phyloP scores from a whole-genome alignment of 1,284 basidiomycete species.

The Leccinum solheimii region DNA sequence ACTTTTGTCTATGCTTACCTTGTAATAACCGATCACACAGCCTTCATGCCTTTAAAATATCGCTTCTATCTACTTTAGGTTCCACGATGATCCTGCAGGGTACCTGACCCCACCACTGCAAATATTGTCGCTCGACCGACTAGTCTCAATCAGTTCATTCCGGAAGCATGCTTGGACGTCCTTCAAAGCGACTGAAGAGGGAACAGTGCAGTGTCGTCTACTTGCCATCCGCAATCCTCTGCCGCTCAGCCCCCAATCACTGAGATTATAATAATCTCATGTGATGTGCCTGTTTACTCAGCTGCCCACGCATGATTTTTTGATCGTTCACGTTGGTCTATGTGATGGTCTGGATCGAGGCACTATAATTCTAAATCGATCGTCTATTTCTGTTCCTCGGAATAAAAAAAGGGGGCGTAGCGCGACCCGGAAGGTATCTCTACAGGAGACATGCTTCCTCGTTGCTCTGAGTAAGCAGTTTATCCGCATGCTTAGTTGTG shows the following conservation, averaged over 20 bases:
- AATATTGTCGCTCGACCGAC: background rate
- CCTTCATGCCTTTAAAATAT: background rate
- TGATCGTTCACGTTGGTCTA: background rate
- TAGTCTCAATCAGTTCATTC: background rate
- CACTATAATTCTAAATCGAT: background rate
- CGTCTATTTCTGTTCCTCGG: background rate
- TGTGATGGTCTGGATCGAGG: background rate
- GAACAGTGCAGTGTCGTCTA: background rate
- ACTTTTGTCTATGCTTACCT: background rate
- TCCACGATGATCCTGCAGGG: too few relatives aligned
- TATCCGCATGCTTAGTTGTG: background rate
- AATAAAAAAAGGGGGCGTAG: background rate
- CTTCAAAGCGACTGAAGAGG: background rate
- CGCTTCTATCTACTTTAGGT: background rate
- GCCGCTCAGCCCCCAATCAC: background rate
- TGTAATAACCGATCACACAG: background rate
- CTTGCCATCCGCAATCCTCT: background rate
- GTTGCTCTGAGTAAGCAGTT: background rate
- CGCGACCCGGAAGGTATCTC: background rate
- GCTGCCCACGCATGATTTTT: background rate
- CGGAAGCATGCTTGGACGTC: background rate
- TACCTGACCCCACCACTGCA: too few relatives aligned
- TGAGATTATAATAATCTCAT: background rate
- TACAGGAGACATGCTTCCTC: background rate
- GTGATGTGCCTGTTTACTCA: background rate